Evolutionary conservation across 176 grass and related monocot genomes (phyloP).

Genomic region (Oryza brachyantha): DNA sequence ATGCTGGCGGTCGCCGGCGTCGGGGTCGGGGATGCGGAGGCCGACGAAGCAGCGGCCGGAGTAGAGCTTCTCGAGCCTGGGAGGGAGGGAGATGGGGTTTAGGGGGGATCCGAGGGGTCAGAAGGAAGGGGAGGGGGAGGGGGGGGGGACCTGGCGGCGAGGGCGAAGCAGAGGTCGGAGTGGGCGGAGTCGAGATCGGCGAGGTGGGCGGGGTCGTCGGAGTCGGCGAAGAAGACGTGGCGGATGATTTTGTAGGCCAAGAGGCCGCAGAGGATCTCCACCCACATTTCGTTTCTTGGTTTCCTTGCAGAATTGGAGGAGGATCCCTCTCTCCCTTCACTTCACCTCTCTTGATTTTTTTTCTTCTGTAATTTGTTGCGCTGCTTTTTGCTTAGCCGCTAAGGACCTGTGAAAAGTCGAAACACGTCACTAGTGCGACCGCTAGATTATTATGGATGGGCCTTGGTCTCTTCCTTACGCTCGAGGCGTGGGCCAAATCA

Average conservation of each 20-base stretch:
- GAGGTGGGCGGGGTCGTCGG: slow-evolving; percentile 41
- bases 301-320: no score
- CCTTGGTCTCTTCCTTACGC: no score
- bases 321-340: no score
- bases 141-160: slow-evolving; percentile 47
- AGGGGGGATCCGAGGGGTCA: no score
- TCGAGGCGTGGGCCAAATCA: no score
- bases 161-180: slow-evolving; percentile 63
- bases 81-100: not conserved
- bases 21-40: slow-evolving; percentile 88
- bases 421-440: no score
- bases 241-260: slow-evolving; percentile 74
- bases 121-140: not conserved
- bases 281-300: slow-evolving; percentile 93
- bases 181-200: slow-evolving; percentile 74
- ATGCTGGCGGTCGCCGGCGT: slow-evolving; percentile 68
- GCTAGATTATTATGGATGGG: no score
- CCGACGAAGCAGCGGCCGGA: slow-evolving; percentile 78
- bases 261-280: slow-evolving; percentile 83
- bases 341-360: no score
- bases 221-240: slow-evolving; percentile 37
- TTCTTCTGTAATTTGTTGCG: no score
- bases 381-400: no score
- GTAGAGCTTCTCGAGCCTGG: slow-evolving; percentile 95
- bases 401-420: no score